These are phyloP conservation scores for Backusella circina DNA, from an alignment of 192 early-diverging fungal genomes.

Conservation along the genomic window DNA sequence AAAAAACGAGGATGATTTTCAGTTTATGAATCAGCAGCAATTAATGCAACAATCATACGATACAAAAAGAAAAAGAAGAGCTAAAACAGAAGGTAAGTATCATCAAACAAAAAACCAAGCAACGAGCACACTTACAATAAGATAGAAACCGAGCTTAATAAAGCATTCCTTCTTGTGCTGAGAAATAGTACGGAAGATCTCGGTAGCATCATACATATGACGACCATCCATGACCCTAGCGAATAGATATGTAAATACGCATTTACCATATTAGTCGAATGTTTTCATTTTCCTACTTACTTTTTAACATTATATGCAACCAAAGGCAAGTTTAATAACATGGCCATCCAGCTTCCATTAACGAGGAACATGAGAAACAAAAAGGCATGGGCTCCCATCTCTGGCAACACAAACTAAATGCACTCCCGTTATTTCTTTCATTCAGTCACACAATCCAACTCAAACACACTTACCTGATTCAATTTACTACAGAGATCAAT, in stretches of 20 bases:
- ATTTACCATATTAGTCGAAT: neutral
- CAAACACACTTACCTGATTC: slow-evolving; percentile 66
- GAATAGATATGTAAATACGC: slow-evolving; percentile 6
- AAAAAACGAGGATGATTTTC: neutral
- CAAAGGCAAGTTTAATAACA: slow-evolving; percentile 84
- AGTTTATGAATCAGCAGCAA: slow-evolving; percentile 36
- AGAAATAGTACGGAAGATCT: slow-evolving; percentile 93
- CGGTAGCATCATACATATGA: slow-evolving; percentile 97
- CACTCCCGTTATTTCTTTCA: neutral
- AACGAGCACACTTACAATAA: slow-evolving; percentile 53
- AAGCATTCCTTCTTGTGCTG: slow-evolving; percentile 96
- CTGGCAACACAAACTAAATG: slow-evolving; percentile 89
- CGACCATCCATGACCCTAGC: slow-evolving; percentile 73
- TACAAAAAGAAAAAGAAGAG: slow-evolving; percentile 93
- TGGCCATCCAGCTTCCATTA: slow-evolving; percentile 84
- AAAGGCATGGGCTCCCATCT: slow-evolving; percentile 82
- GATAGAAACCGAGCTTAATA: slow-evolving; percentile 95
- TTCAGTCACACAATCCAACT: neutral
- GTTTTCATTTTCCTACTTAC: slow-evolving; percentile 44
- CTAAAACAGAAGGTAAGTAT: slow-evolving; percentile 2
- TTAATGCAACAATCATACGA: slow-evolving; percentile 46
- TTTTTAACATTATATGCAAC: slow-evolving; percentile 85
- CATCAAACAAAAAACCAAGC: neutral
- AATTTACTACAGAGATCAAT: slow-evolving; percentile 97
- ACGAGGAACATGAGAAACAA: slow-evolving; percentile 82